Base-by-base conservation (phyloP, 768 basidiomycete genomes). In the Rhizopogon roseolus region DNA sequence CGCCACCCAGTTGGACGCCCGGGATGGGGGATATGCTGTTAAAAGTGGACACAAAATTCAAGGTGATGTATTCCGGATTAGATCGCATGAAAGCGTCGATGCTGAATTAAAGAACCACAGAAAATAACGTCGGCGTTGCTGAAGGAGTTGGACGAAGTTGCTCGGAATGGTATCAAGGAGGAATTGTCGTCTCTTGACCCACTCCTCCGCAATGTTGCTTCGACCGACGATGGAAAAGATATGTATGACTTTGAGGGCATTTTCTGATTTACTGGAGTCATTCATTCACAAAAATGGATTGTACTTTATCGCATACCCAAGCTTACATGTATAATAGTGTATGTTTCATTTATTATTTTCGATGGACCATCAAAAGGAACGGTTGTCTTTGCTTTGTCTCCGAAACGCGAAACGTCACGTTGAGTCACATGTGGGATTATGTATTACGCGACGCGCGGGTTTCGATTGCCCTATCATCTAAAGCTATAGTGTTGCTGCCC, bases 181-280 rank as follows among this genome's bases (percentile, higher is more conserved):
- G 91, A 94, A 68, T 73, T 94, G 37, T 83, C 86, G 16, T 88
- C 88, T 25, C 76, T 93, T 42, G 89, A 91, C 68, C 90, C 90
- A 27, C 65, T 91, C 34, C 73, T 93, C 50, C 75, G 85, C 41
- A 88, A 86, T 59, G 75, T 82, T 42, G 68, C 68, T 1, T 64
- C 59, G 17, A 59, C 69, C 14, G 75, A 74, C 43, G 72, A 72
- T 41, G 57, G 56, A 32, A 63, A 67, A 53, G 76, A 75, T 49
- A 71, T 68, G 54, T 78, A 75, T 54, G 77, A 75, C 43, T 76
- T 76, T 39, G 73, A 75, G 46, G 73, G 72, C 36, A 68, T 64
- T 64, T 64, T 69, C 61, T 69, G 50, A 69, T 52, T n/a, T 9
- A 48, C 19, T 48, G 19, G 34, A 22, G 9, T 25, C 46, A 48